A percentile compares a stretch with the other conserved stretches of the same genome.
These are phyloP conservation scores for Chaetoceros muelleri DNA, from an alignment of 108 stramenopile genomes.

Conservation along the genomic window DNA sequence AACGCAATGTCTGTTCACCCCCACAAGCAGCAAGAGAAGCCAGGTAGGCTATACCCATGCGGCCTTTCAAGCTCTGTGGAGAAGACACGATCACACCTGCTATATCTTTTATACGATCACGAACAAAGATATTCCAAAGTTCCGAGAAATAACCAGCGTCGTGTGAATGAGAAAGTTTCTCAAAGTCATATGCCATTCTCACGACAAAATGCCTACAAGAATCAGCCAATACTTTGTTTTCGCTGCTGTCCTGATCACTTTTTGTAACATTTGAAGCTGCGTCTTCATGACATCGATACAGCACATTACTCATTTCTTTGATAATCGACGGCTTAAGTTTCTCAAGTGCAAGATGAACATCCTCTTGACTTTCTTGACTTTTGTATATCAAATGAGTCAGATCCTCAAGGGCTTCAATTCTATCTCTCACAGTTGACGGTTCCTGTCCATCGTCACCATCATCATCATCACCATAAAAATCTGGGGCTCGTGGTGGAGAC, in stretches of 20 bases:
- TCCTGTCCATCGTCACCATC: conserved; percentile 30
- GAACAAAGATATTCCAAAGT: conserved; percentile 55
- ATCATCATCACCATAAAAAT: conserved; percentile 13
- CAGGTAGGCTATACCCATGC: conserved; percentile 62
- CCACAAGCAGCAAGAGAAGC: conserved; percentile 60
- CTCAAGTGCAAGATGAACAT: neutral
- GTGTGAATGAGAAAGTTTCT: conserved; percentile 6
- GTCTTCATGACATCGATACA: neutral
- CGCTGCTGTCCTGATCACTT: conserved; percentile 4
- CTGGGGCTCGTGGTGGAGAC: conserved; percentile 26
- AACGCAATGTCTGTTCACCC: conserved; percentile 43
- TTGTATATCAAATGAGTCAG: conserved; percentile 29
- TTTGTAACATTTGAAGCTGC: neutral
- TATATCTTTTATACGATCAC: conserved; percentile 24
- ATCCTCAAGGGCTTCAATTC: conserved; percentile 52
- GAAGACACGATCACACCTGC: conserved; percentile 26
- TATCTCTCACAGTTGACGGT: conserved; percentile 31
- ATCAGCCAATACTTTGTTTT: conserved; percentile 42
- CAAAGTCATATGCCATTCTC: conserved; percentile 34
- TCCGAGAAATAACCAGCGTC: conserved; percentile 1
- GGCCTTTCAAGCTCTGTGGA: conserved; percentile 38
- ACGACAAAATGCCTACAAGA: conserved; percentile 47
- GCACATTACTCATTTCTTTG: neutral
- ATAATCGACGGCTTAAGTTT: neutral
- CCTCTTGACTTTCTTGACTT: neutral